Evolutionary conservation across 164 flowering plant genomes (phyloP), one percentile per base, ranked within the genome.

Genomic region (Tinospora cordifolia): DNA sequence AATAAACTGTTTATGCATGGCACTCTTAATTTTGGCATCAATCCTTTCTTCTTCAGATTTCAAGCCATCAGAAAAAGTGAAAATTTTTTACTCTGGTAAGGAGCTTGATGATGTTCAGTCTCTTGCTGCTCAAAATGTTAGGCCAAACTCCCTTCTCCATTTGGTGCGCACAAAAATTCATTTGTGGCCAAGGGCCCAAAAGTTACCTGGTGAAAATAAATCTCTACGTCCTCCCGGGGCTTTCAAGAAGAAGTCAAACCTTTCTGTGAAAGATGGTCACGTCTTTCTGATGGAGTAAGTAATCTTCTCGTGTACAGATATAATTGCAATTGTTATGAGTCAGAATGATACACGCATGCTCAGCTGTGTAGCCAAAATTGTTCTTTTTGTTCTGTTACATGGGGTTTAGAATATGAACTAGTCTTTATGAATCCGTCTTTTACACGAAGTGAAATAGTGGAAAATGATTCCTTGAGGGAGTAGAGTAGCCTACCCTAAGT

Each of bases 221-320:
- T 86, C 99, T 63, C 74, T 92, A 80, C 90, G 99, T 72, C 97
- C 99, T 76, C 99, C 99, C 38, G 99, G 99, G 40, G 99, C 99
- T 66, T 94, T 94, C 72, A 94, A 90, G 87, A 94, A 87, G 83
- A 92, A 90, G 79, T 86, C 99, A 26, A 97, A 94, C 74, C 97
- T 94, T 71, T 92, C 97, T 69, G 92, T 79, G 62, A 94, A 90
- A 83, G 97, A 87, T 81, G 99, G 99, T 21, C 97, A 90, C 87
- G 90, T 89, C 62, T 89, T 94, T 78, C 78, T 94, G 24, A 92
- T 92, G 97, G 99, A 94, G 99, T 94, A 84, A 89, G 98, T 22
- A 51, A 51, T 30, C 21, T 51, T 51, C 21, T 51, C 19, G 19
- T 24, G 12, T 60, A 14, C 12, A 60, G 34, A 13, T 24, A 22